A percentile compares a stretch with the other conserved stretches of the same genome.
phyloP scores from a whole-genome alignment of 495 filamentous ascomycete genomes.

The Trichocladium uniseriatum region DNA sequence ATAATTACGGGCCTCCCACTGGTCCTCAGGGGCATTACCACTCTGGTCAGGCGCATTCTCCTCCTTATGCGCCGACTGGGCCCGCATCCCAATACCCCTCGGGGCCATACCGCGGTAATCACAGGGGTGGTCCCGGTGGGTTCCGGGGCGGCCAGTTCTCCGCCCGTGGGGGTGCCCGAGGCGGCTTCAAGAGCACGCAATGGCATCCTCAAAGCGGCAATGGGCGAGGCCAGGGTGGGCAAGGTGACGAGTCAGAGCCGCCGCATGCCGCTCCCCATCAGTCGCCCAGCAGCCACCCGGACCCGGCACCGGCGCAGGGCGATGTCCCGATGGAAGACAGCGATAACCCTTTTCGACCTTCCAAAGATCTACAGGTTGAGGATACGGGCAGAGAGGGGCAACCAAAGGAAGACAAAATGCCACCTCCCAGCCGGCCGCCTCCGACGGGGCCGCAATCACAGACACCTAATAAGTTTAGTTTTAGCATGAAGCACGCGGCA shows the following conservation, averaged over 20 bases:
- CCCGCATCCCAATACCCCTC: slow-evolving; percentile 46
- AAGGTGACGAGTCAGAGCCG: slow-evolving; percentile 24
- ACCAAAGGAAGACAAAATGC: slow-evolving; percentile 33
- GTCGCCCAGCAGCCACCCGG: slow-evolving; percentile 40
- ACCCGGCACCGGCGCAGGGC: slow-evolving; percentile 16
- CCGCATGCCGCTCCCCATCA: slow-evolving; percentile 26
- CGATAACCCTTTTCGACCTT: slow-evolving; percentile 52
- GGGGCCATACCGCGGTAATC: slow-evolving; percentile 44
- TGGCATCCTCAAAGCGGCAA: slow-evolving; percentile 20
- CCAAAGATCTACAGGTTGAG: slow-evolving; percentile 56
- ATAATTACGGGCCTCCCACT: slow-evolving; percentile 44
- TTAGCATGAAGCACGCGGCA: slow-evolving; percentile 63
- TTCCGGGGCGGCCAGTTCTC: slow-evolving; percentile 34
- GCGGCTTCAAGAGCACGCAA: slow-evolving; percentile 27
- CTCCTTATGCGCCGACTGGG: slow-evolving; percentile 39
- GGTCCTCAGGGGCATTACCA: slow-evolving; percentile 40
- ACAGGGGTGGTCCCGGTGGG: slow-evolving; percentile 32
- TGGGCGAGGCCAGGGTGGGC: slow-evolving; percentile 7
- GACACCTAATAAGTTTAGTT: slow-evolving; percentile 64
- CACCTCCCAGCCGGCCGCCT: slow-evolving; percentile 39
- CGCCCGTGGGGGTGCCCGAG: slow-evolving; percentile 30
- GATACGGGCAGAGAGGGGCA: slow-evolving; percentile 44
- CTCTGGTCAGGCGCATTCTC: slow-evolving; percentile 32
- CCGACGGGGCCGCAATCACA: slow-evolving; percentile 42
- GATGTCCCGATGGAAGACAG: slow-evolving; percentile 39